Base-by-base conservation (phyloP, 2,329 filamentous ascomycete genomes). In the Eurotiales sp. region DNA sequence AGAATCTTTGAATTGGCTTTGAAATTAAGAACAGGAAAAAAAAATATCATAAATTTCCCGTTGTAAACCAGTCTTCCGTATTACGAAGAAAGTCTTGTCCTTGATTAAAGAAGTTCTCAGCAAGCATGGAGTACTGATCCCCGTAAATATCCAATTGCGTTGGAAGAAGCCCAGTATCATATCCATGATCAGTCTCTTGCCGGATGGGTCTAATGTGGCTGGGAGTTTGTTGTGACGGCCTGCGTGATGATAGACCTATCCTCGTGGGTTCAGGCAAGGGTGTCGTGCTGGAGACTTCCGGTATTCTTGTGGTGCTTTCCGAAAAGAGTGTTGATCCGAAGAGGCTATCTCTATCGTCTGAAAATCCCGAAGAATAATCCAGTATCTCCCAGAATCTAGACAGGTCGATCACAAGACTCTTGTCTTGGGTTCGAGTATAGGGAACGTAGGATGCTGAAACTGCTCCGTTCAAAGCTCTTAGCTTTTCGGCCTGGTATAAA, bases 311-410 rank as follows among this genome's bases (percentile, higher is more conserved):
- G 23, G 61, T 45, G 32, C 62, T 54, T 46, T 63, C 64, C 1
- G 60, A 59, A 39, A 66, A 69, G 3, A 76, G 56, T 0, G 71
- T 71, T 27, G 69, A 54, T 2, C 73, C 74, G 47, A 77, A 75
- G n/a, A 75, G 65, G 19, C 64, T 60, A 12, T 64, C 62, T 3
- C 23, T 37, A 7, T 66, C 67, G 30, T 64, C 59, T 2, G 63
- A 59, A 36, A 73, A 72, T 44, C 66, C 69, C 10, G 70, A 72
- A 1, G 72, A 71, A 47, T 75, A 75, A 58, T 77, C 74, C 1
- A 77, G 64, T 10, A 77, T 74, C 52, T 76, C 73, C 69, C 74
- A 77, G 57, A 77, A 77, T 19, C 71, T 66, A 3, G 70, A 72
- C 0, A 77, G 66, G 47, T 77, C 73, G 32, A 77, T 75, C 1